These are phyloP conservation scores for Evansstolkia leycettana DNA, from an alignment of 495 filamentous ascomycete genomes.

Conservation along the genomic window DNA sequence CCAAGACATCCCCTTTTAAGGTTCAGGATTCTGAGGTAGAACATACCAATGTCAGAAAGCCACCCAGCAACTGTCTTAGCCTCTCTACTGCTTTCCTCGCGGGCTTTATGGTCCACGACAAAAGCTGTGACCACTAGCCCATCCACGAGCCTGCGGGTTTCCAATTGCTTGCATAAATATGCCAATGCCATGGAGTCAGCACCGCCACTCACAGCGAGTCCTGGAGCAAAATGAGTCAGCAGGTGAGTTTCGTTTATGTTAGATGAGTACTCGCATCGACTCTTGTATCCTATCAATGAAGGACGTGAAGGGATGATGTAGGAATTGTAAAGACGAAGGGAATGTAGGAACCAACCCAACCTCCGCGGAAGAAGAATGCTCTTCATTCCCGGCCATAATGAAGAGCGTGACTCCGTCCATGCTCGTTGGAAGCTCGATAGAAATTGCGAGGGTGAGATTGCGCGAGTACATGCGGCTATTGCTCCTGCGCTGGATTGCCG, in stretches of 20 bases:
- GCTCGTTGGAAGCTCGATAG: conserved; percentile 35
- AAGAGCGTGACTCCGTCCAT: conserved; percentile 24
- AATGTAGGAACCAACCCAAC: too few species aligned
- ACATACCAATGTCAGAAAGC: conserved; percentile 31
- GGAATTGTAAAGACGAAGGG: too few species aligned
- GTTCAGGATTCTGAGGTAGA: too few species aligned
- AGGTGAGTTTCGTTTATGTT: too few species aligned
- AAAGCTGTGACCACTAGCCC: conserved; percentile 42
- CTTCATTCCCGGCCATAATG: background rate
- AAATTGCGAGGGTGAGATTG: conserved; percentile 41
- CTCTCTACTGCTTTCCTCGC: conserved; percentile 56
- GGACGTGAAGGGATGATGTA: too few species aligned
- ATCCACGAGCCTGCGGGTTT: conserved; percentile 11
- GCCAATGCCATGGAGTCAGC: conserved; percentile 95
- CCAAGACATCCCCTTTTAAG: background rate
- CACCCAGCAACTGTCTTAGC: conserved; percentile 45
- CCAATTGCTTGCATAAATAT: conserved; percentile 46
- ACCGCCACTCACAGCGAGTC: conserved; percentile 80
- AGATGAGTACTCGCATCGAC: too few species aligned
- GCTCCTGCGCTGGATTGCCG: conserved; percentile 9
- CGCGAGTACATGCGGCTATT: conserved; percentile 10
- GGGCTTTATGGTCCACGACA: conserved; percentile 68
- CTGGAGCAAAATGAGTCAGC: too few species aligned
- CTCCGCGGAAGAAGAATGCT: background rate
- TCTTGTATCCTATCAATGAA: too few species aligned